Conservation (phyloP, 192 early-diverging fungal genomes). For the Backusella psychrophila region DNA sequence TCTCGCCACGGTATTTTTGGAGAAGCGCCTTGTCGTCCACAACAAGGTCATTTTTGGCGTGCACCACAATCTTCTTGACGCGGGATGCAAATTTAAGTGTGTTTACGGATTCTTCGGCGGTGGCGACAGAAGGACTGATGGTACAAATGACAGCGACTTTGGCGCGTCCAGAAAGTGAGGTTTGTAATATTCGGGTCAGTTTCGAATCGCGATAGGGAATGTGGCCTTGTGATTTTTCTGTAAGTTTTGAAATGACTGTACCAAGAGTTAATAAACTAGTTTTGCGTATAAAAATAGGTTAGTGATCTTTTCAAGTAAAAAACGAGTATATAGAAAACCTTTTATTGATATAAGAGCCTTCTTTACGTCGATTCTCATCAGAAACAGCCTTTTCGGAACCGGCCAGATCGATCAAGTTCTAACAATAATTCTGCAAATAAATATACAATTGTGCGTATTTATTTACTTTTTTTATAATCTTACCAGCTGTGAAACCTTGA, state of each 20-base stretch:
- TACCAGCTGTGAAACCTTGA: slow-evolving; percentile 42
- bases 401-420: slow-evolving; percentile 89
- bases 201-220: slow-evolving; percentile 98
- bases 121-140: slow-evolving; percentile 73
- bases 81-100: slow-evolving; percentile 95
- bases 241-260: slow-evolving; percentile 90
- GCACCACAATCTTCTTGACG: slow-evolving; percentile 84
- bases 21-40: slow-evolving; percentile 82
- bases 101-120: slow-evolving; percentile 84
- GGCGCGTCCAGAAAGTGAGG: slow-evolving; percentile 89
- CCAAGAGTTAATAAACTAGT: slow-evolving; percentile 79
- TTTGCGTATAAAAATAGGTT: background rate
- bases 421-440: background rate
- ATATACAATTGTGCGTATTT: background rate
- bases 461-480: background rate
- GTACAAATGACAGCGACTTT: slow-evolving; percentile 91
- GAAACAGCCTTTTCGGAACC: slow-evolving; percentile 16
- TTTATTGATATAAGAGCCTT: slow-evolving; percentile 16
- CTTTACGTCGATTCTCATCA: slow-evolving; percentile 16
- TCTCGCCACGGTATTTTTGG: slow-evolving; percentile 81
- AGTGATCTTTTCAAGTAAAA: background rate
- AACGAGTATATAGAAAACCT: slow-evolving; percentile 68
- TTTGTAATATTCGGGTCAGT: slow-evolving; percentile 90
- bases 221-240: slow-evolving; percentile 67
- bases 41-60: slow-evolving; percentile 79